phyloP scores from a whole-genome alignment of 202 grass and related monocot species.

The Eragrostis tef region DNA sequence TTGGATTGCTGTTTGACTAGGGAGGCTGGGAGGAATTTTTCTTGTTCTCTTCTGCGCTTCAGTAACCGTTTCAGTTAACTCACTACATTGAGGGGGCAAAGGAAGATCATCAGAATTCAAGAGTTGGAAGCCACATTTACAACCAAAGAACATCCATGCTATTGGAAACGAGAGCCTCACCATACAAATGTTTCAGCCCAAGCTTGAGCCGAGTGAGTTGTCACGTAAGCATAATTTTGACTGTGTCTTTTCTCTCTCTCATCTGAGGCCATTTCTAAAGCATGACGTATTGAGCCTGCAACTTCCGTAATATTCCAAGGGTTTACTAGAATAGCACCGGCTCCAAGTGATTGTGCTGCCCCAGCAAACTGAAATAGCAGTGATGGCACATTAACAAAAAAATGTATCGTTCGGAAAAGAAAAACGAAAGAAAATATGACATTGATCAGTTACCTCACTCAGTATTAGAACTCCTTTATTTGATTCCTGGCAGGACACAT shows the following conservation, averaged over 20 bases:
- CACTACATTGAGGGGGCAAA: conserved; percentile 60
- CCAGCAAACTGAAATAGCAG: conserved; percentile 87
- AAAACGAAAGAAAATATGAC: neutral
- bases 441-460: conserved; percentile 73
- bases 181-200: conserved; percentile 99
- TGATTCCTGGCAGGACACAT: conserved; percentile 88
- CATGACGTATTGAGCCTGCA: conserved; percentile 64
- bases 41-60: conserved; percentile 86
- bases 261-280: conserved; percentile 73
- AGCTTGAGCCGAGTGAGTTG: conserved; percentile 92
- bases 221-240: conserved; percentile 97
- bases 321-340: conserved; percentile 93
- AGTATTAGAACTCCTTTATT: conserved; percentile 97
- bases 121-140: conserved; percentile 3
- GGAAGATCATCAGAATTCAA: conserved; percentile 21
- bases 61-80: conserved; percentile 88
- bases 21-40: conserved; percentile 86
- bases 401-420: neutral
- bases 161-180: conserved; percentile 53
- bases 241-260: conserved; percentile 94
- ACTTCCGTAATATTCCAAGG: conserved; percentile 99
- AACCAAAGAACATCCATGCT: neutral
- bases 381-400: conserved; percentile 15
- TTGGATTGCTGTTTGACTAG: conserved; percentile 59
- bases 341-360: conserved; percentile 96